Base-by-base conservation (phyloP, 75 land plant genomes). In the Isoetes taiwanensis region DNA sequence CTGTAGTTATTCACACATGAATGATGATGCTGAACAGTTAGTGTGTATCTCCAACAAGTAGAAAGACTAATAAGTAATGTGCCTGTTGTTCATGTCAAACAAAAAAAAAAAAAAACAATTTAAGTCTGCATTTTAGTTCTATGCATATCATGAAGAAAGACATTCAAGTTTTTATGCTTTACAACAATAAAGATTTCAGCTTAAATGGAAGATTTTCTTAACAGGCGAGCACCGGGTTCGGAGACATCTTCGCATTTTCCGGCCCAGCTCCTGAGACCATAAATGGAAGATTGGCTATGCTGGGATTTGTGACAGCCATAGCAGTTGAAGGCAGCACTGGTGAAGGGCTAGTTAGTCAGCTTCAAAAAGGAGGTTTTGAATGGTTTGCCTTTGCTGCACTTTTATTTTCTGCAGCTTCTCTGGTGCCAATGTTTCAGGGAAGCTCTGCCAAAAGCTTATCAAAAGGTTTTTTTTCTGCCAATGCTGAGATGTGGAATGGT, bases 221-320 rank as follows among this genome's bases (percentile, higher is more conserved):
- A n/a, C 64, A 74, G 71, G 73, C 69, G 9, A 78, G 82, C 64
- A 82, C 86, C 19, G 61, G 58, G 34, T 74, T 82, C 56, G 16
- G 11, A 0, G 91, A 86, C 55, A 54, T 83, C 29, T 69, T 86
- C 17, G 80, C 87, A 0, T 86, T 86, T 71, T 56, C 69, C 14
- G 88, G 93, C 1, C 88, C 88, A 2, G 93, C 72, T 4, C 93
- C 93, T 5, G 93, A 86, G 74, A 72, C 81, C 38, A 80, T 86
- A 64, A 86, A 86, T 52, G 93, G 93, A 3, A 57, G 93, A 50
- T 72, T 86, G 38, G 93, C 93, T 1, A 86, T 86, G 93, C 32
- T 86, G 11, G 88, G 88, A 2, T 83, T 86, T 30, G 78, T 66
- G 23, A 60, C 84, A 14, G 93, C 81, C 0, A 2, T 83, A 28